Conservation (phyloP, 2,329 filamentous ascomycete genomes). For the Fusarium humuli region DNA sequence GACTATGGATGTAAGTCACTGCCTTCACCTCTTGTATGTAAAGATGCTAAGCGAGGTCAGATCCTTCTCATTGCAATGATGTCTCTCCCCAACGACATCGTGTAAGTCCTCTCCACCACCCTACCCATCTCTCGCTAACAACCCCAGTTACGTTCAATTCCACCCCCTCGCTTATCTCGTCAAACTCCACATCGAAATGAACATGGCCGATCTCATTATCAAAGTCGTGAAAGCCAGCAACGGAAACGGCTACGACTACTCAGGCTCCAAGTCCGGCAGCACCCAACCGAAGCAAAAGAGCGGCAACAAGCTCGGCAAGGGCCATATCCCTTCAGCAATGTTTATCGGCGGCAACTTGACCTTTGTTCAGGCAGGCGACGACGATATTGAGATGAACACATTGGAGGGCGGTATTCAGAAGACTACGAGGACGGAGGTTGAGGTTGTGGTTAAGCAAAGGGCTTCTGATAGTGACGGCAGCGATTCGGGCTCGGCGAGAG, state of each 20-base stretch:
- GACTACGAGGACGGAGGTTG: slow-evolving; percentile 44
- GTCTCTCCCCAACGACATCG: slow-evolving; percentile 47
- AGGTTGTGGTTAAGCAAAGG: slow-evolving; percentile 40
- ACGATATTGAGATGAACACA: slow-evolving; percentile 36
- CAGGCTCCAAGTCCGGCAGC: slow-evolving; percentile 34
- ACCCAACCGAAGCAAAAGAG: slow-evolving; percentile 33
- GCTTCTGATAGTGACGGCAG: slow-evolving; percentile 38
- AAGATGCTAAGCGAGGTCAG: slow-evolving; percentile 21
- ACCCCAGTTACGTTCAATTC: slow-evolving; percentile 57
- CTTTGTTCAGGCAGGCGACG: slow-evolving; percentile 38
- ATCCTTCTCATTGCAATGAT: slow-evolving; percentile 49
- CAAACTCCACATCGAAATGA: slow-evolving; percentile 66
- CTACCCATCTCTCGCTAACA: not conserved
- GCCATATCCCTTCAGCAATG: slow-evolving; percentile 33
- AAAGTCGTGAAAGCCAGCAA: slow-evolving; percentile 49
- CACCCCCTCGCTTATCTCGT: slow-evolving; percentile 64
- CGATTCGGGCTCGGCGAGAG: slow-evolving; percentile 39
- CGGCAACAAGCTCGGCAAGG: slow-evolving; percentile 1
- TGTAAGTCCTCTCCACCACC: slow-evolving; percentile 35
- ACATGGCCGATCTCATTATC: slow-evolving; percentile 64
- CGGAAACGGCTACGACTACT: slow-evolving; percentile 40
- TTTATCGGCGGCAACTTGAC: slow-evolving; percentile 42
- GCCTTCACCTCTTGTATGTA: accelerated
- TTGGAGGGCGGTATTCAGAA: slow-evolving; percentile 41
- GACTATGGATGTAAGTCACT: slow-evolving; percentile 44